Percentiles rank a stretch among this genome's conserved stretches.
Conservation (phyloP, 495 filamentous ascomycete species). For the Penicillium diatomitis region DNA sequence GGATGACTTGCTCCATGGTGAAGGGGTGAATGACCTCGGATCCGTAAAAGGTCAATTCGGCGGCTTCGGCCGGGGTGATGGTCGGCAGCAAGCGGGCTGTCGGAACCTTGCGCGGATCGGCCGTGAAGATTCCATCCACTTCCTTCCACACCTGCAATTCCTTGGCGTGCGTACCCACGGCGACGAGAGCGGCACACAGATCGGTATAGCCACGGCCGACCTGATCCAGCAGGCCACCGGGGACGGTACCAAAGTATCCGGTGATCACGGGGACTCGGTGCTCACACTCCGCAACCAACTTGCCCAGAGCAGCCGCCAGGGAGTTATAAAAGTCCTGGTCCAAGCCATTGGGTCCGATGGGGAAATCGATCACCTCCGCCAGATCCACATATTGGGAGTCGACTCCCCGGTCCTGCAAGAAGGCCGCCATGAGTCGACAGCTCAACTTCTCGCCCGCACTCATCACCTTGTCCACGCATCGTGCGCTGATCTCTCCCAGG, state of each 20-base stretch:
- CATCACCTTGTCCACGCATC: conserved; percentile 81
- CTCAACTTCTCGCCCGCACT: conserved; percentile 91
- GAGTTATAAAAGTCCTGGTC: conserved; percentile 73
- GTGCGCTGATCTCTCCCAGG: conserved; percentile 62
- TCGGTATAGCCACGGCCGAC: conserved; percentile 86
- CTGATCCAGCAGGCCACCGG: conserved; percentile 66
- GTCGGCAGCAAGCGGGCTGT: conserved; percentile 65
- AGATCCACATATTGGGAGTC: conserved; percentile 82
- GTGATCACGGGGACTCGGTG: conserved; percentile 69
- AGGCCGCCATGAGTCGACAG: conserved; percentile 74
- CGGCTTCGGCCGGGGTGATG: conserved; percentile 81
- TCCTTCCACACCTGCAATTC: conserved; percentile 93
- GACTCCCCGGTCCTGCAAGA: conserved; percentile 68
- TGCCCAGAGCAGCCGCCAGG: conserved; percentile 52
- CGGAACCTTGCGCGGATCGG: conserved; percentile 80
- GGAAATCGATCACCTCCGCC: conserved; percentile 60
- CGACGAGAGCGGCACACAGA: conserved; percentile 74
- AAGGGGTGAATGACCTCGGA: conserved; percentile 96
- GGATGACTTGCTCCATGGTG: conserved; percentile 98
- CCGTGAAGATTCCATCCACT: conserved; percentile 85
- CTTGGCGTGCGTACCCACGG: conserved; percentile 64
- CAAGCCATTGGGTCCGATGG: conserved; percentile 48
- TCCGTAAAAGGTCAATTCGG: conserved; percentile 87
- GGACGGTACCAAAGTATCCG: conserved; percentile 82
- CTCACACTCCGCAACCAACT: conserved; percentile 60